Evolutionary conservation across 1,139 yeast species (phyloP).

Genomic region (Suhomyces wounanorum): DNA sequence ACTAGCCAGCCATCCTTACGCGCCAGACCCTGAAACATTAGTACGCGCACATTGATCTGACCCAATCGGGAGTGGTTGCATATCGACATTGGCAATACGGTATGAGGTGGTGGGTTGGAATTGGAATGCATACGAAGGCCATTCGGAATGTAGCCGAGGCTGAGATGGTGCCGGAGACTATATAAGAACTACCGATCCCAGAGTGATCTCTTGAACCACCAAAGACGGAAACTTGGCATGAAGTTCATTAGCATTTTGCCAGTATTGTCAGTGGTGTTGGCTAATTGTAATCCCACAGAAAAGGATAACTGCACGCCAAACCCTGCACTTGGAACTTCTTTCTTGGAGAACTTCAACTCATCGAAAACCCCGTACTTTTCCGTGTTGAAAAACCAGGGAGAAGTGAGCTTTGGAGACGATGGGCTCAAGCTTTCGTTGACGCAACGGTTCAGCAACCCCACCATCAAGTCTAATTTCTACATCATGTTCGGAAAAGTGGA

Average conservation of each 20-base stretch:
- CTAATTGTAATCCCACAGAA: constrained; percentile 38
- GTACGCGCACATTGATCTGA: background rate
- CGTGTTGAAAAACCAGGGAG: constrained; percentile 29
- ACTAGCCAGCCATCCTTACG: constrained; percentile 3
- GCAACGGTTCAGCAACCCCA: constrained; percentile 71
- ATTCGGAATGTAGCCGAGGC: background rate
- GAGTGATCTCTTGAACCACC: background rate
- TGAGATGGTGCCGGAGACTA: background rate
- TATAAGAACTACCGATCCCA: background rate
- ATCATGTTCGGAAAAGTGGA: constrained; percentile 86
- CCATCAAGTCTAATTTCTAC: constrained; percentile 72
- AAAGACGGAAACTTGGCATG: background rate
- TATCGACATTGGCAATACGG: background rate
- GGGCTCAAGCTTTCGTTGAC: constrained; percentile 66
- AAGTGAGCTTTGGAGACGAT: constrained; percentile 25
- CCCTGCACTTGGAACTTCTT: constrained; percentile 57
- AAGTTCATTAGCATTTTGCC: constrained; percentile 3
- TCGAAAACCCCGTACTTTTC: constrained; percentile 43
- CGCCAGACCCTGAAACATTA: background rate
- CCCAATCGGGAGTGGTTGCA: constrained; percentile 1
- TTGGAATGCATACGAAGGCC: background rate
- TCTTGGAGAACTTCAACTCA: constrained; percentile 49
- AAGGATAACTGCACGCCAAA: constrained; percentile 38
- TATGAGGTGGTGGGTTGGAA: background rate
- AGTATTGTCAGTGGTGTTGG: constrained; percentile 13